Base-by-base conservation (phyloP, 2,329 filamentous ascomycete species). In the Cytospora schulzeri region DNA sequence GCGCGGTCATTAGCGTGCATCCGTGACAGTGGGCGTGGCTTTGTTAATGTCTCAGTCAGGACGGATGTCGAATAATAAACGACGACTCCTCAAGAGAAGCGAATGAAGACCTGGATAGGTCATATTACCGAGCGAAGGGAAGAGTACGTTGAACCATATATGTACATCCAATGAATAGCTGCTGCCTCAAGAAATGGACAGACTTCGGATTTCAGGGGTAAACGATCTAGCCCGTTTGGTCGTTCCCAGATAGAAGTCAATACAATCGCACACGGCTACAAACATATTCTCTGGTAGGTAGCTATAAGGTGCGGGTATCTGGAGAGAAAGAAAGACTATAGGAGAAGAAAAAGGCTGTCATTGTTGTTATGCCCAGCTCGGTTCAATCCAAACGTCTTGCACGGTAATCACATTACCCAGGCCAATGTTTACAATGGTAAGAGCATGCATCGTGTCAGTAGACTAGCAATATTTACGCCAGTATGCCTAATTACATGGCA, bases 131-230 rank as follows among this genome's bases (percentile, higher is more conserved):
- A 24, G n/a, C n/a, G 22, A 22, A 24, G 3, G 22, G n/a, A 11
- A 9, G 9, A 24, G 14, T 14, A 2, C 38, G 9, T 48, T 48
- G 45, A n/a, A 48, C n/a, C 7, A 45, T 14, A n/a, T 14, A 48
- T 48, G 8, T 48, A 28, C 7, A 17, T n/a, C n/a, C 12, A 3
- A 24, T 45, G 28, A 54, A 64, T 55, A 57, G 28, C 41, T 56
- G 64, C 35, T 64, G 64, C 64, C 64, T 66, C 26, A 45, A 5
- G 56, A 64, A 60, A 38, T 52, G 61, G 57, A 54, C 33, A 19
- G 45, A 35, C 29, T 26, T 24, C 50, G 50, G 24, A 48, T 24
- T 51, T 22, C 17, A 28, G 28, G 48, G 29, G 28, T 54, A 6
- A 8, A 12, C 26, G 15, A 28, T 48, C 45, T 48, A 24, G n/a